Conservation (phyloP, 1,139 yeast genomes). For the Protomyces arabidopsidicola region DNA sequence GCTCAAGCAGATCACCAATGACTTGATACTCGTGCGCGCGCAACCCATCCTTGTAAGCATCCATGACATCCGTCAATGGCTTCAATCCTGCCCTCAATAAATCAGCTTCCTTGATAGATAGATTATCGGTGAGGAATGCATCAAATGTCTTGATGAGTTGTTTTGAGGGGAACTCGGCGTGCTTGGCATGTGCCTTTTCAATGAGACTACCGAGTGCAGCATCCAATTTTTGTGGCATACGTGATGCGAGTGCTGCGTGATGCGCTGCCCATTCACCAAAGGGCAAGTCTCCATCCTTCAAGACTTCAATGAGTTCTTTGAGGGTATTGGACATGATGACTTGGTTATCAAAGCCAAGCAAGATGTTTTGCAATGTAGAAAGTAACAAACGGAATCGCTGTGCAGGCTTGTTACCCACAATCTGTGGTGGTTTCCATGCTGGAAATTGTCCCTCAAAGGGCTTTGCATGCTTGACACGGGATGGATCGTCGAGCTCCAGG, state of each 20-base stretch:
- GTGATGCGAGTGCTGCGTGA: conserved; percentile 84
- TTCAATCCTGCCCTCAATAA: conserved; percentile 56
- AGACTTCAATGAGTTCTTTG: conserved; percentile 61
- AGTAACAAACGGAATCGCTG: conserved; percentile 62
- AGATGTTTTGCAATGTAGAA: conserved; percentile 65
- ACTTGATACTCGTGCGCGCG: conserved; percentile 77
- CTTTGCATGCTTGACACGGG: conserved; percentile 92
- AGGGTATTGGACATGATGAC: conserved; percentile 83
- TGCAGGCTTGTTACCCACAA: conserved; percentile 78
- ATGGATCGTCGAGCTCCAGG: conserved; percentile 89
- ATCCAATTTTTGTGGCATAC: conserved; percentile 76
- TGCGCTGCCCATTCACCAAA: conserved; percentile 86
- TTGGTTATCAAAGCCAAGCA: conserved; percentile 91
- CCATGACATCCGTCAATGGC: conserved; percentile 69
- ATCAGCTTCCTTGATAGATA: conserved; percentile 48
- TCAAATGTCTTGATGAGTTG: conserved; percentile 61
- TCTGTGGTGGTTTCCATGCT: conserved; percentile 72
- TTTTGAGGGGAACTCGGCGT: conserved; percentile 89
- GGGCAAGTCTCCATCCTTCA: conserved; percentile 78
- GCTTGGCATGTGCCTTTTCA: conserved; percentile 54
- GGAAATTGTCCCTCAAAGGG: conserved; percentile 95
- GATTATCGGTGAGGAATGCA: conserved; percentile 45
- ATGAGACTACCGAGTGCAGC: conserved; percentile 59
- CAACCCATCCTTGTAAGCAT: conserved; percentile 67
- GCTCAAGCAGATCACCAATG: conserved; percentile 62